phyloP scores from a whole-genome alignment of 1,284 basidiomycete species.

The Tilletia walkeri region DNA sequence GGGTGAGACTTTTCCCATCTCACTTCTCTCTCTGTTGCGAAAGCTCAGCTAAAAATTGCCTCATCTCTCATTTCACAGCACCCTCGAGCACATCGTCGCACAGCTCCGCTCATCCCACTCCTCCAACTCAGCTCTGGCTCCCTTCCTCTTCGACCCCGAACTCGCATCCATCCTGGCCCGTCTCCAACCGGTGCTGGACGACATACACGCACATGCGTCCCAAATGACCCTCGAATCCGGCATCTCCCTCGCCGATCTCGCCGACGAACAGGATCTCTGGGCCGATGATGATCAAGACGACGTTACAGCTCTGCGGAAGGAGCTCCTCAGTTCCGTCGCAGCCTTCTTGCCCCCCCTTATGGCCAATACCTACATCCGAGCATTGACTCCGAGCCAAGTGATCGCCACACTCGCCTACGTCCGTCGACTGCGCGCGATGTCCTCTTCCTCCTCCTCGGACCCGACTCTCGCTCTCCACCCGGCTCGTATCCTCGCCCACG shows the following conservation, averaged over 20 bases:
- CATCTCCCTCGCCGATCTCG: constrained; percentile 23
- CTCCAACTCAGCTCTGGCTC: background rate
- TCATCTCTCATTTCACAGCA: background rate
- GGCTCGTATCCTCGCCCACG: constrained; percentile 69
- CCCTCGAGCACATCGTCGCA: background rate
- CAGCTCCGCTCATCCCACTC: constrained; percentile 7
- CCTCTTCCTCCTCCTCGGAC: background rate
- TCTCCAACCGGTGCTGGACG: constrained; percentile 16
- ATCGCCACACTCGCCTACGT: constrained; percentile 30
- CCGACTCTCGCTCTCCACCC: constrained; percentile 62
- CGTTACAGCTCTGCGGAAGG: background rate
- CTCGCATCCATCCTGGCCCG: constrained; percentile 26
- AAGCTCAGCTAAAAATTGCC: background rate
- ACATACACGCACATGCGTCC: constrained; percentile 28
- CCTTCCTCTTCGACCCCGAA: constrained; percentile 17
- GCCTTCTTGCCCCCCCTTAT: background rate
- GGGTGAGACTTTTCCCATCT: background rate
- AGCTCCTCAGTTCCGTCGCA: background rate
- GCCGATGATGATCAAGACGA: background rate
- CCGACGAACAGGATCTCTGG: constrained; percentile 19
- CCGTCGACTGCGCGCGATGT: constrained; percentile 14
- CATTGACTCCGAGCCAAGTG: constrained; percentile 30
- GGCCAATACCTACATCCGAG: constrained; percentile 23
- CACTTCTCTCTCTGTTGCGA: background rate
- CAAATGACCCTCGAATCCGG: constrained; percentile 24